Evolutionary conservation across 345 rosid species (phyloP).

Genomic region (Eucalyptus leucophloia): DNA sequence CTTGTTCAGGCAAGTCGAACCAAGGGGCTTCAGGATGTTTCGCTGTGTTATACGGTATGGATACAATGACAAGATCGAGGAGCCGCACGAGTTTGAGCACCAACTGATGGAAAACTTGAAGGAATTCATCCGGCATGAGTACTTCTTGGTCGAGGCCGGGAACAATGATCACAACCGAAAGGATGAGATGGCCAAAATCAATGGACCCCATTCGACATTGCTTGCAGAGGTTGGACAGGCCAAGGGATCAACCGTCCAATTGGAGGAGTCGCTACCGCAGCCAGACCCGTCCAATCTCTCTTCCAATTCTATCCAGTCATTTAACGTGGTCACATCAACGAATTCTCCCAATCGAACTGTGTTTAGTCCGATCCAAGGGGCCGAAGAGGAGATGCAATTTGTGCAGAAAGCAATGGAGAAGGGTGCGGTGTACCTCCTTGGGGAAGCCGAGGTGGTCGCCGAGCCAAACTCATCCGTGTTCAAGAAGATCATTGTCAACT

Average conservation of each 20-base stretch:
- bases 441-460: conserved; percentile 64
- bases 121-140: conserved; percentile 75
- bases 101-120: conserved; percentile 80
- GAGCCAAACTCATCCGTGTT: conserved; percentile 27
- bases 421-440: conserved; percentile 61
- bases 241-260: neutral
- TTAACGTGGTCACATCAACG: neutral
- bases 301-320: conserved; percentile 20
- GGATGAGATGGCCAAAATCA: conserved; percentile 14
- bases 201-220: neutral
- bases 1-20: conserved; percentile 53
- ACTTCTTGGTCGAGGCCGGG: conserved; percentile 5
- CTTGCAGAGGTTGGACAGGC: neutral
- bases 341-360: conserved; percentile 6
- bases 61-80: conserved; percentile 67
- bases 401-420: conserved; percentile 52
- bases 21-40: conserved; percentile 45
- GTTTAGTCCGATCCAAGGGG: conserved; percentile 29
- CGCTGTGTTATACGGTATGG: conserved; percentile 71
- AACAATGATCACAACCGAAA: conserved; percentile 2
- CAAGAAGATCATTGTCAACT: conserved; percentile 56
- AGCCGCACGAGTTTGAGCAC: conserved; percentile 75
- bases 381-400: conserved; percentile 45
- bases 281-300: conserved; percentile 7
- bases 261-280: conserved; percentile 17